Evolutionary conservation across 1,284 basidiomycete genomes (phyloP), one percentile per base, ranked within the genome.

Genomic region (Anthracocystis panici-leucophaei): DNA sequence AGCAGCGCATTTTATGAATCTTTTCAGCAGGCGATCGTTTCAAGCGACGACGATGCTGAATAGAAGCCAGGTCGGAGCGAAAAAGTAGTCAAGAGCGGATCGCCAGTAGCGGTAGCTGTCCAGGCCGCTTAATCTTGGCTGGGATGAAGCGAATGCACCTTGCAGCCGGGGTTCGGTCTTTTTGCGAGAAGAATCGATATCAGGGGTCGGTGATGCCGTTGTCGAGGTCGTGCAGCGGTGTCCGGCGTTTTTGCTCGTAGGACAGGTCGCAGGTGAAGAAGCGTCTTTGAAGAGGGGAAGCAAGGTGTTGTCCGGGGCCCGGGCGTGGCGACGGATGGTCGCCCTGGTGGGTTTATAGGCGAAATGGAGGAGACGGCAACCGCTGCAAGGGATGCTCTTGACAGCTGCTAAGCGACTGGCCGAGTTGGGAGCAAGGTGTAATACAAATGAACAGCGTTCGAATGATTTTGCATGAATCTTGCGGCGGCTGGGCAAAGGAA

Each of bases 321-420:
- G 48, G 48, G 48, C 16, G 29, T 11, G 48, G 18, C 18, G 27
- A 49, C 27, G 44, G 21, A 46, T 16, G 50, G 29, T 40, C 50
- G 33, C 25, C 16, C 35, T 38, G 35, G 23, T 6, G 9, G 27
- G 41, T 46, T 25, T 46, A 46, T 46, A 46, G 16, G 44, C 44
- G 44, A 27, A 46, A 20, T 5, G 40, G 56, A 46, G 18, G 29
- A 38, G 44, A 40, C 57, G 57, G 51, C 51, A 46, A 54, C 35
- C 31, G 23, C 49, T 65, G 51, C 46, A 55, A 65, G 46, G 51
- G 56, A 46, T 20, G 45, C 40, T 5, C 20, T 35, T 46, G 44
- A 46, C 44, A 42, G 23, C 8, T 35, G 8, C 27, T 29, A 55
- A 55, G 60, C 52, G 60, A 50, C 46, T 55, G 40, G 38, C 52